Percentiles rank a stretch among this genome's conserved stretches.
Evolutionary conservation across 2,329 filamentous ascomycete species (phyloP).

Genomic region (Myriosclerotinia curreyana): DNA sequence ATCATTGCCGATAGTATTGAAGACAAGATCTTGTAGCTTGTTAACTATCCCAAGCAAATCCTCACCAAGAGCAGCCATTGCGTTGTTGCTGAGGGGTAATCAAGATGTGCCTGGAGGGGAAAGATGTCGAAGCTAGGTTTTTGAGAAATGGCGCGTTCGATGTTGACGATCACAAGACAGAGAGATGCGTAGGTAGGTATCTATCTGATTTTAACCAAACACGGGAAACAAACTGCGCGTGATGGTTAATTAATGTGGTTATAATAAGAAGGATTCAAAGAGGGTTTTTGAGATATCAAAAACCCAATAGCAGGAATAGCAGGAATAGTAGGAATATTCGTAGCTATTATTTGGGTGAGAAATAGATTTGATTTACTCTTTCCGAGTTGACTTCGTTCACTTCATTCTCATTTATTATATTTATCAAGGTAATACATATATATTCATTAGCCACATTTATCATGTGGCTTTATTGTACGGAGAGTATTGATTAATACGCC

Average conservation of each 20-base stretch:
- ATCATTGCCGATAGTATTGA: conserved; percentile 99
- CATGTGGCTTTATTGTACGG: conserved; percentile 12
- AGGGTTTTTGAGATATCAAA: conserved; percentile 2
- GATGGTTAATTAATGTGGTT: neutral
- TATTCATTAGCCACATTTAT: conserved; percentile 14
- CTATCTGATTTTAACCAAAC: conserved; percentile 5
- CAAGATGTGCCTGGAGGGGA: conserved; percentile 9
- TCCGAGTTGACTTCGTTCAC: conserved; percentile 11
- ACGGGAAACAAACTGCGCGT: neutral
- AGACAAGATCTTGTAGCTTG: conserved; percentile 96
- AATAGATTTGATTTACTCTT: conserved; percentile 21
- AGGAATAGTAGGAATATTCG: neutral
- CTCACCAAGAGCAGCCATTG: conserved; percentile 92
- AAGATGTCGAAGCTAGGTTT: conserved; percentile 20
- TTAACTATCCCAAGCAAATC: conserved; percentile 95
- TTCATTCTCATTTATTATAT: neutral
- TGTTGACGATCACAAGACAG: conserved; percentile 20
- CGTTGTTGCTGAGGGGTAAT: conserved; percentile 34
- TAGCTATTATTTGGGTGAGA: conserved; percentile 9
- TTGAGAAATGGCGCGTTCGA: conserved; percentile 18
- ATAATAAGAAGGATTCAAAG: conserved; percentile 2
- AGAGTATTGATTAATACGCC: conserved; percentile 3
- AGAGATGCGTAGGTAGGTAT: neutral
- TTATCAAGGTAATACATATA: conserved; percentile 20
- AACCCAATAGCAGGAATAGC: conserved; percentile 18